These are phyloP conservation scores for Dissophora globulifera DNA, from an alignment of 192 early-diverging fungal species.

Conservation along the genomic window DNA sequence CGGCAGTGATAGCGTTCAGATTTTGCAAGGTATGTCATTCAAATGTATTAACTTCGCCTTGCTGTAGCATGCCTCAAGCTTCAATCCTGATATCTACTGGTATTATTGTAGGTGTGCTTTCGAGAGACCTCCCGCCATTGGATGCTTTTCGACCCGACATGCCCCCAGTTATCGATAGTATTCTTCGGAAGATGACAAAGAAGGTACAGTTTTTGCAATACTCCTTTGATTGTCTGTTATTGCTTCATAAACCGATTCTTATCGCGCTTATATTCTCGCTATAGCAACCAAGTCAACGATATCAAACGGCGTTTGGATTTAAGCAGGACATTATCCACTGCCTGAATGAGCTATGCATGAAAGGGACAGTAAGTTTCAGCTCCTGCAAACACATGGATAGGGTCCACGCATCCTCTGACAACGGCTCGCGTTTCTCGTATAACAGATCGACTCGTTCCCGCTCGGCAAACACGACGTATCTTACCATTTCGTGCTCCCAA, in stretches of 20 bases:
- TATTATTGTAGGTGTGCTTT: slow-evolving; percentile 19
- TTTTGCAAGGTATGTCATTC: slow-evolving; percentile 47
- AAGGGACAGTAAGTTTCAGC: slow-evolving; percentile 32
- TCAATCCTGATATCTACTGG: background rate
- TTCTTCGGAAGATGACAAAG: slow-evolving; percentile 46
- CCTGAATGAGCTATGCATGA: slow-evolving; percentile 16
- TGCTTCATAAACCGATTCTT: background rate
- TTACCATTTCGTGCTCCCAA: slow-evolving; percentile 34
- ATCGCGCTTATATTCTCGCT: background rate
- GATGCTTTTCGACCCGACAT: slow-evolving; percentile 33
- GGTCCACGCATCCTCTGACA: too few species aligned
- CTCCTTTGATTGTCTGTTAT: too few species aligned
- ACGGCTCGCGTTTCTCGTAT: too few species aligned
- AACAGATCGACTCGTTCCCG: slow-evolving; percentile 36
- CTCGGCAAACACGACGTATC: slow-evolving; percentile 41
- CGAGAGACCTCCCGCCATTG: slow-evolving; percentile 37
- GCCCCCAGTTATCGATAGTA: slow-evolving; percentile 41
- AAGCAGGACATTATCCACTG: slow-evolving; percentile 47
- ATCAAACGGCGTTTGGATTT: slow-evolving; percentile 43
- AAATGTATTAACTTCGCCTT: too few species aligned
- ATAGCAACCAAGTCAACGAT: slow-evolving; percentile 51
- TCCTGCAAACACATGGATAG: too few species aligned
- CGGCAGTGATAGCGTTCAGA: slow-evolving; percentile 49
- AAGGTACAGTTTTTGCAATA: slow-evolving; percentile 47
- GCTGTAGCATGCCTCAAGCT: too few species aligned